Conservation (phyloP, 768 basidiomycete species). For the Tulasnella sp. region DNA sequence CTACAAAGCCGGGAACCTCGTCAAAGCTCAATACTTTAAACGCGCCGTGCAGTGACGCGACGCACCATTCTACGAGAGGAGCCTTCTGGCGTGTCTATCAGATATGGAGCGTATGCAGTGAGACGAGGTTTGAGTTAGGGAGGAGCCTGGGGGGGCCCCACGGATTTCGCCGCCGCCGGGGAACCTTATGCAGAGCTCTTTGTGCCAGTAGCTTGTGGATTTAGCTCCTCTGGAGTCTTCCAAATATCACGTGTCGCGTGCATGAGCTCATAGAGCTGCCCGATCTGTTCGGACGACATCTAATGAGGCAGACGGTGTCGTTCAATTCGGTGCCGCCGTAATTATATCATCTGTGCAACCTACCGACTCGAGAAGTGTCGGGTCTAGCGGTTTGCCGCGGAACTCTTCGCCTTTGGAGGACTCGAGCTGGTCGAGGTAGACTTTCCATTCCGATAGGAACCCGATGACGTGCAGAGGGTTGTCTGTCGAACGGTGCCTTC, state of each 20-base stretch:
- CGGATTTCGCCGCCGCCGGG: neutral
- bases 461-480: constrained; percentile 91
- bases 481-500: constrained; percentile 60
- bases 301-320: constrained; percentile 25
- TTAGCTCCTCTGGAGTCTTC: constrained; percentile 40
- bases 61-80: neutral
- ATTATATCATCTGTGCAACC: constrained; percentile 7
- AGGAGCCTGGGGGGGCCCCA: neutral
- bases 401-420: constrained; percentile 35
- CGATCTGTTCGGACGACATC: constrained; percentile 87
- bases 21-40: neutral
- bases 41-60: neutral
- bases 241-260: constrained; percentile 79
- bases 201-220: neutral
- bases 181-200: neutral
- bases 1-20: neutral
- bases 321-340: neutral
- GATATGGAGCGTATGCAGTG: too few relatives aligned
- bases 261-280: constrained; percentile 92
- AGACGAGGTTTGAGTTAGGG: neutral
- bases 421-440: constrained; percentile 69
- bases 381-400: constrained; percentile 54
- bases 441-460: constrained; percentile 92
- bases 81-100: neutral
- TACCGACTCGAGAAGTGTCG: constrained; percentile 67